Evolutionary conservation across 345 rosid genomes (phyloP).

Genomic region (Murraya paniculata): DNA sequence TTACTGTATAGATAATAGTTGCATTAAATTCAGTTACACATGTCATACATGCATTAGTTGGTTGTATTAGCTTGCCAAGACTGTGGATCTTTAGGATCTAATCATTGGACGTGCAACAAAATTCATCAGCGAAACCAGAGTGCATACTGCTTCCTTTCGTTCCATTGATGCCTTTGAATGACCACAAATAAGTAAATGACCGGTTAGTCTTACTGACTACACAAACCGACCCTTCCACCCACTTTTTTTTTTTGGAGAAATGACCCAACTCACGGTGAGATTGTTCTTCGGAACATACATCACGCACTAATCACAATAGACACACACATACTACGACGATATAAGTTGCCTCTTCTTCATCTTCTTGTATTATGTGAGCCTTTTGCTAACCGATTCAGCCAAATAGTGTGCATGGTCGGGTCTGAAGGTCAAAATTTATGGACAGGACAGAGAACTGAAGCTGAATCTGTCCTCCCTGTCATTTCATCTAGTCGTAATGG

Average conservation of each 20-base stretch:
- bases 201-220: neutral
- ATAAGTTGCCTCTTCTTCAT: neutral
- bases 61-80: no score
- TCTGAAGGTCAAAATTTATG: neutral
- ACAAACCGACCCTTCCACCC: neutral
- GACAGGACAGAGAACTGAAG: constrained; percentile 3
- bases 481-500: constrained; percentile 14
- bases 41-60: no score
- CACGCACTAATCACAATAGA: neutral
- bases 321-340: neutral
- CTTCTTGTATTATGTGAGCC: constrained; percentile 14
- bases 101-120: constrained; percentile 13
- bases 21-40: no score
- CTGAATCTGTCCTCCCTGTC: constrained; percentile 22
- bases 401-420: constrained; percentile 14
- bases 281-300: neutral
- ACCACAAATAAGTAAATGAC: no score
- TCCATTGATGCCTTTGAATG: no score
- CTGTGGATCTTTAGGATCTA: constrained; percentile 10
- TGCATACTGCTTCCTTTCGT: neutral
- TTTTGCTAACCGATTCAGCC: constrained; percentile 10
- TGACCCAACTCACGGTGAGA: neutral
- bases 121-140: neutral
- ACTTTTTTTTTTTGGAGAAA: neutral
- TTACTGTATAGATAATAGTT: fast-evolving